These are phyloP conservation scores for Vinca minor DNA, from an alignment of 257 asterid genomes.

Conservation along the genomic window DNA sequence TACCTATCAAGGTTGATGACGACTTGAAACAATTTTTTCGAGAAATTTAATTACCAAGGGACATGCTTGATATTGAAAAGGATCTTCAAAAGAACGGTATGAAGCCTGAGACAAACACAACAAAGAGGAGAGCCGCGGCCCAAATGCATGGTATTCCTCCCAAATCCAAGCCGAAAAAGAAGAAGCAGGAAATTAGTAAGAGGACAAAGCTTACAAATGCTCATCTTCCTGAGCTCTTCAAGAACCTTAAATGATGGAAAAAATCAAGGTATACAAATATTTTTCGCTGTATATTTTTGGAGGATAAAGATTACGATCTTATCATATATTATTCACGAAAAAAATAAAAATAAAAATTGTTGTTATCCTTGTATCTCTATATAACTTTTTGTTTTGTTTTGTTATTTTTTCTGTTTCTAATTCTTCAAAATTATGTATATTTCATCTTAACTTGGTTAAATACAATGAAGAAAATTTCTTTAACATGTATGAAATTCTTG, in stretches of 20 bases:
- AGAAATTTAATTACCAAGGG: conserved; percentile 35
- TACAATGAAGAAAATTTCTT: no score
- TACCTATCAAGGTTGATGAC: conserved; percentile 7
- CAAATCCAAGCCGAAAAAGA: conserved; percentile 11
- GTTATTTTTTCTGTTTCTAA: no score
- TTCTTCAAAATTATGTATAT: no score
- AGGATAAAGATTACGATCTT: not conserved
- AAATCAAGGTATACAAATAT: not conserved
- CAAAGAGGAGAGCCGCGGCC: conserved; percentile 11
- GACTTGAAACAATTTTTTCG: conserved; percentile 29
- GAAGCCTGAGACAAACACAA: conserved; percentile 49
- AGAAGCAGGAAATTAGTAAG: conserved; percentile 52
- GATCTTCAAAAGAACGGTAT: conserved; percentile 80
- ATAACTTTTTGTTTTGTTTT: no score
- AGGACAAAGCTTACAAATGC: conserved; percentile 89
- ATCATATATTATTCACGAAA: no score
- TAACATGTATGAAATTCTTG: no score
- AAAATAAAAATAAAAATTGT: no score
- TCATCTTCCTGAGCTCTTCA: conserved; percentile 78
- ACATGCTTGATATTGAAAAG: conserved; percentile 80
- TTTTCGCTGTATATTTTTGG: not conserved
- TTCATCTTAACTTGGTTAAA: no score
- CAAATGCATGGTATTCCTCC: conserved; percentile 6
- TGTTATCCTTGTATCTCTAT: no score
- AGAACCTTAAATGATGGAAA: conserved; percentile 23